A percentile compares a stretch with the other conserved stretches of the same genome.
These are phyloP conservation scores for Candida ulmi DNA, from an alignment of 805 yeast genomes.

Conservation along the genomic window DNA sequence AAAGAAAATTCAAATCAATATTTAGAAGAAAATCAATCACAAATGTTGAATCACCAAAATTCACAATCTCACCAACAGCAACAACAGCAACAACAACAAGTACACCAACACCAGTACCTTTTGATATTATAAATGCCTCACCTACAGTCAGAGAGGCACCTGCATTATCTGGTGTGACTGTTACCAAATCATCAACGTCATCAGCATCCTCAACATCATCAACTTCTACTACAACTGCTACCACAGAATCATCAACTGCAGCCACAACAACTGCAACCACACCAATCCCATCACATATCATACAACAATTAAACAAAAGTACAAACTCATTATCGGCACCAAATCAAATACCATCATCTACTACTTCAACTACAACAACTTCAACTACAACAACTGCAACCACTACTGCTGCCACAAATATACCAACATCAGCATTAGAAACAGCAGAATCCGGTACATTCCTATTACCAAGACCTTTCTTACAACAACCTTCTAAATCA, in stretches of 20 bases:
- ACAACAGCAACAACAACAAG: no score
- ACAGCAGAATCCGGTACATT: not conserved
- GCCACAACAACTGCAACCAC: slow-evolving; percentile 2
- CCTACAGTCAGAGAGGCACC: not conserved
- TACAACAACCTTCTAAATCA: not conserved
- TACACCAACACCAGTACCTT: slow-evolving; percentile 1
- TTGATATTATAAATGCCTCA: not conserved
- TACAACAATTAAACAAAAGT: slow-evolving; percentile 4
- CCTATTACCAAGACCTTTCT: not conserved
- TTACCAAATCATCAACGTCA: slow-evolving; percentile 1
- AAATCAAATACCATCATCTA: no score
- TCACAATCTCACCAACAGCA: not conserved
- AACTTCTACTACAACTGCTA: slow-evolving; percentile 1
- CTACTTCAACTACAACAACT: no score
- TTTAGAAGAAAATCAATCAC: slow-evolving; percentile 19
- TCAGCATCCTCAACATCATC: slow-evolving; percentile 2
- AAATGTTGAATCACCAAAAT: not conserved
- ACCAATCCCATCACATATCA: not conserved
- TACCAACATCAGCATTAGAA: not conserved
- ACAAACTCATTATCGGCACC: not conserved
- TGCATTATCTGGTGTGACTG: not conserved
- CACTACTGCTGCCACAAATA: not conserved
- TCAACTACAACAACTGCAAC: not conserved
- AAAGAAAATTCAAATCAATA: slow-evolving; percentile 18
- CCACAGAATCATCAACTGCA: no score